These are phyloP conservation scores for Stramenopiles sp. DNA, from an alignment of 352 stramenopile genomes.

Conservation along the genomic window DNA sequence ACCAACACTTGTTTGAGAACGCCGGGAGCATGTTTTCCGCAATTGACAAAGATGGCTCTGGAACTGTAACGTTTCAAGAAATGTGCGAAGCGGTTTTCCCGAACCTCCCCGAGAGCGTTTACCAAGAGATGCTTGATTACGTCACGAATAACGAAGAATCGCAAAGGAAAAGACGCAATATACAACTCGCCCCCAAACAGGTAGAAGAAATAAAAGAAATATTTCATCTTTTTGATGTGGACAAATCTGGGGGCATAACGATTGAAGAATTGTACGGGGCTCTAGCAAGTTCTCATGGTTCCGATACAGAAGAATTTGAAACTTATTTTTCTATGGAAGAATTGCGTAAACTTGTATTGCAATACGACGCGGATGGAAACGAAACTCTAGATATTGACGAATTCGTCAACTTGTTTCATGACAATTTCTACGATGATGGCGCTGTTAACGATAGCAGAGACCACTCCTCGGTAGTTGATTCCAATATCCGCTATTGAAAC, in stretches of 20 bases:
- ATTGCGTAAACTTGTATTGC: background rate
- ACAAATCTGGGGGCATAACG: background rate
- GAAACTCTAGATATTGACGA: background rate
- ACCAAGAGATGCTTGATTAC: background rate
- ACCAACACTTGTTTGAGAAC: background rate
- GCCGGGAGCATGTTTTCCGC: background rate
- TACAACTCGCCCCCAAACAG: background rate
- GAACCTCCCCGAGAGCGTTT: background rate
- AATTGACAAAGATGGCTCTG: background rate
- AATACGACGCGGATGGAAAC: background rate
- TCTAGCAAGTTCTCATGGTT: background rate
- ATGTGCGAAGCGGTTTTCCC: background rate
- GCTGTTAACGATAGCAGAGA: too few species aligned
- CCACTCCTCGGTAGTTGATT: too few species aligned
- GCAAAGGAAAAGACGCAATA: background rate
- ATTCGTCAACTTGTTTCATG: conserved; percentile 1
- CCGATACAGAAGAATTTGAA: background rate
- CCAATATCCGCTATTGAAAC: too few species aligned
- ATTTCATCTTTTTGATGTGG: background rate
- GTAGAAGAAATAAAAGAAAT: conserved; percentile 5
- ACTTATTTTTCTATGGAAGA: background rate
- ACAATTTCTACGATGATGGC: background rate
- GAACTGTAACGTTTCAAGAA: background rate
- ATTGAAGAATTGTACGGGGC: background rate
- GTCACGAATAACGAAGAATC: background rate